Evolutionary conservation across 768 basidiomycete species (phyloP).

Genomic region (Pulveroboletus sp.): DNA sequence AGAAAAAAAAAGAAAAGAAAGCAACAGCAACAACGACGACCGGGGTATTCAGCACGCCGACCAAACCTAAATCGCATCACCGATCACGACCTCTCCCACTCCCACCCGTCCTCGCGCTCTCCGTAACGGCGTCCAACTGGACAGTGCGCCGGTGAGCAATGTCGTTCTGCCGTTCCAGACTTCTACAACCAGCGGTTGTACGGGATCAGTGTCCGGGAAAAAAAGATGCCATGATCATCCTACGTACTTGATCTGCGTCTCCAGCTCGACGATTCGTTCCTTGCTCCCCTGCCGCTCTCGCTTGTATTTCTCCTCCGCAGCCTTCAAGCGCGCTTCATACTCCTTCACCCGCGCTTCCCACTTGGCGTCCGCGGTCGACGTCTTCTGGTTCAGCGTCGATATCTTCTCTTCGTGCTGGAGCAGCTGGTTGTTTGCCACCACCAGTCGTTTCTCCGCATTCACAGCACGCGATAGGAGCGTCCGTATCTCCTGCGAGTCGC

Average conservation of each 20-base stretch:
- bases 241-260: slow-evolving; percentile 68
- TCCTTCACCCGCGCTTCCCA: slow-evolving; percentile 97
- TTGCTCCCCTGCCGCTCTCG: slow-evolving; percentile 91
- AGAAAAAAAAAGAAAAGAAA: background rate
- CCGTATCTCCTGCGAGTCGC: slow-evolving; percentile 65
- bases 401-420: slow-evolving; percentile 81
- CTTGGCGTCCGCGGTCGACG: slow-evolving; percentile 67
- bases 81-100: slow-evolving; percentile 19
- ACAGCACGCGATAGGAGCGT: slow-evolving; percentile 68
- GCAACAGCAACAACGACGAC: no score
- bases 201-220: background rate
- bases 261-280: slow-evolving; percentile 71
- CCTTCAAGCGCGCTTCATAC: slow-evolving; percentile 75
- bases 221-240: slow-evolving; percentile 24
- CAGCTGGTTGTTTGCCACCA: slow-evolving; percentile 80
- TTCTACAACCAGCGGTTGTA: slow-evolving; percentile 38
- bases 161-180: slow-evolving; percentile 71
- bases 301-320: slow-evolving; percentile 89
- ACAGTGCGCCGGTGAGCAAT: slow-evolving; percentile 65
- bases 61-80: slow-evolving; percentile 4
- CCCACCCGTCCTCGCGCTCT: slow-evolving; percentile 17
- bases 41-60: background rate
- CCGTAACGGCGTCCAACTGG: slow-evolving; percentile 33
- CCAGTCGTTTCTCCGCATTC: slow-evolving; percentile 85
- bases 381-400: slow-evolving; percentile 67